These are phyloP conservation scores for Botrytis fabae DNA, from an alignment of 2,329 filamentous ascomycete genomes.

Conservation along the genomic window DNA sequence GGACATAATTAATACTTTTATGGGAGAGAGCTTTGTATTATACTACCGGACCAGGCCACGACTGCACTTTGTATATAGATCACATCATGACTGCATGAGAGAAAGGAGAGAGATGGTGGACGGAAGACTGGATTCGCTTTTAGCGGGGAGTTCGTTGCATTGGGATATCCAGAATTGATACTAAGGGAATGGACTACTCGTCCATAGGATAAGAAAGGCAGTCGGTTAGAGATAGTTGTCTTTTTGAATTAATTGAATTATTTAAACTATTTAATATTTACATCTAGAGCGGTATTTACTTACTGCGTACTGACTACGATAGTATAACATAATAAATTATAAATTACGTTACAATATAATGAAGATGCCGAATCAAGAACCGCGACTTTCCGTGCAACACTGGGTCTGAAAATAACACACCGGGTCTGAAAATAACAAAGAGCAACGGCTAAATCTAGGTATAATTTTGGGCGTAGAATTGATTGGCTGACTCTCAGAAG, in stretches of 20 bases:
- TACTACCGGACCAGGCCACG: not conserved
- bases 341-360: too few species aligned
- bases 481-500: not conserved
- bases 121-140: conserved; percentile 4
- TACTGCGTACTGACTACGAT: not conserved
- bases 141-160: conserved; percentile 12
- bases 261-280: not conserved
- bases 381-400: not conserved
- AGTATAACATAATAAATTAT: too few species aligned
- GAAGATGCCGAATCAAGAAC: not conserved
- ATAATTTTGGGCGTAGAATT: not conserved
- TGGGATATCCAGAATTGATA: conserved; percentile 3
- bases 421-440: not conserved
- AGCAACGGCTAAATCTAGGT: not conserved
- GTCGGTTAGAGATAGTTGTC: not conserved
- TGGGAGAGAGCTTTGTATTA: conserved; percentile 1
- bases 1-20: not conserved
- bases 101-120: conserved; percentile 3
- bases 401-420: not conserved
- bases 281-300: not conserved
- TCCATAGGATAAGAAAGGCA: not conserved
- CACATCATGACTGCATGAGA: conserved; percentile 16
- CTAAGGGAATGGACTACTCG: not conserved
- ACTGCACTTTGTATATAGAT: conserved; percentile 13
- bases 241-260: not conserved